phyloP scores from a whole-genome alignment of 257 asterid genomes.

The Lavandula angustifolia region DNA sequence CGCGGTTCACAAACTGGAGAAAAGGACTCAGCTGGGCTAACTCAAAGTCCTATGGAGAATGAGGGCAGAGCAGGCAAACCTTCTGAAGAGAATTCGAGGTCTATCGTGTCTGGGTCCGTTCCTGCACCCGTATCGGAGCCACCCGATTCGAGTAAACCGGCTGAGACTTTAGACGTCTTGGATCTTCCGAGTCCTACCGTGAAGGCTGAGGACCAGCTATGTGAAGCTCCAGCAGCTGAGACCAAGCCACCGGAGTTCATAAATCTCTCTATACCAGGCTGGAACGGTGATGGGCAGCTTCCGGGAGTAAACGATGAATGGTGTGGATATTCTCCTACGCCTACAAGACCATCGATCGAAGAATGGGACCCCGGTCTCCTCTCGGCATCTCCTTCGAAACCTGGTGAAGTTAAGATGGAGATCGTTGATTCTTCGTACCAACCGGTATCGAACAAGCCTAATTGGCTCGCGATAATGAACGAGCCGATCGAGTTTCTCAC shows the following conservation, averaged over 20 bases:
- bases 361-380: constrained; percentile 55
- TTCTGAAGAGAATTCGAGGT: constrained; percentile 45
- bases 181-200: constrained; percentile 44
- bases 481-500: constrained; percentile 71
- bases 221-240: constrained; percentile 43
- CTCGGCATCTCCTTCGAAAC: constrained; percentile 45
- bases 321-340: constrained; percentile 60
- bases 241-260: constrained; percentile 38
- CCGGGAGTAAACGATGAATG: constrained; percentile 55
- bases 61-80: constrained; percentile 36
- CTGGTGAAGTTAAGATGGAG: constrained; percentile 43
- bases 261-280: constrained; percentile 45
- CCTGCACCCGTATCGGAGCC: constrained; percentile 31
- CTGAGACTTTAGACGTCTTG: constrained; percentile 19
- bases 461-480: constrained; percentile 52
- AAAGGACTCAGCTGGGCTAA: constrained; percentile 28
- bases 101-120: constrained; percentile 36
- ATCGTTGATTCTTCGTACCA: constrained; percentile 43
- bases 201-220: constrained; percentile 30
- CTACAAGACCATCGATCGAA: constrained; percentile 45
- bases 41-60: constrained; percentile 37
- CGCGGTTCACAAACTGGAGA: constrained; percentile 39
- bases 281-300: constrained; percentile 51
- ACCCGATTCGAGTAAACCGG: constrained; percentile 32
- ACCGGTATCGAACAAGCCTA: constrained; percentile 39